A percentile compares a stretch with the other conserved stretches of the same genome.
Conservation (phyloP, 805 yeast species). For the Saturnispora besseyi region DNA sequence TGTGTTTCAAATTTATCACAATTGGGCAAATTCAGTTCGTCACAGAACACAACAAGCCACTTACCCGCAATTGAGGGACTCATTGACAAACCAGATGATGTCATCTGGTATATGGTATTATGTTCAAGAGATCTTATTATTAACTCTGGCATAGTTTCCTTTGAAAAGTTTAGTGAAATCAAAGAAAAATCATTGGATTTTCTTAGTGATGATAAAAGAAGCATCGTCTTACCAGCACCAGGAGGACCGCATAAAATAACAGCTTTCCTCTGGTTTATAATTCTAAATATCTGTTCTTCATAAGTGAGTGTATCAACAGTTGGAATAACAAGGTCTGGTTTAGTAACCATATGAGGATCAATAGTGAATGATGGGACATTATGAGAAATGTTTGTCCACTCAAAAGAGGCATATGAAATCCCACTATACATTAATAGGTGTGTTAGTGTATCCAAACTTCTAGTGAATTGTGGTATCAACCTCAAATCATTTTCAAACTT, state of each 20-base stretch:
- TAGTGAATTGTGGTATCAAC: slow-evolving; percentile 16
- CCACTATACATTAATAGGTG: slow-evolving; percentile 33
- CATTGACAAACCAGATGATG: slow-evolving; percentile 43
- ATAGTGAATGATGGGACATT: slow-evolving; percentile 36
- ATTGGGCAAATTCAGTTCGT: slow-evolving; percentile 80
- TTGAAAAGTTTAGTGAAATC: slow-evolving; percentile 71
- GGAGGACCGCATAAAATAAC: slow-evolving; percentile 90
- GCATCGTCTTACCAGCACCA: slow-evolving; percentile 96
- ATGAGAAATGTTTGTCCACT: slow-evolving; percentile 36
- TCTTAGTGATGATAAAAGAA: slow-evolving; percentile 59
- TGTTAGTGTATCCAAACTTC: background rate
- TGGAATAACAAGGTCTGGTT: slow-evolving; percentile 61
- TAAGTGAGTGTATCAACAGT: slow-evolving; percentile 71
- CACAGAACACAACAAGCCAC: slow-evolving; percentile 80
- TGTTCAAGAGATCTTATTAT: slow-evolving; percentile 63
- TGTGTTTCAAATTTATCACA: slow-evolving; percentile 69
- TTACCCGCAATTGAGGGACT: slow-evolving; percentile 54
- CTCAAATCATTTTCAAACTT: slow-evolving; percentile 28
- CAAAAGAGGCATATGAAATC: slow-evolving; percentile 35
- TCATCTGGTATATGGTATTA: slow-evolving; percentile 50
- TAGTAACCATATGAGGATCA: slow-evolving; percentile 49
- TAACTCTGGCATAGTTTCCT: slow-evolving; percentile 58
- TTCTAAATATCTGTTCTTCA: slow-evolving; percentile 47
- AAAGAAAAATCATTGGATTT: slow-evolving; percentile 49
- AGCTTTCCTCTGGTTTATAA: slow-evolving; percentile 49